Percentiles rank a stretch among this genome's conserved stretches.
These are phyloP conservation scores for Hyaloraphidium curvatum DNA, from an alignment of 192 early-diverging fungal genomes.

Conservation along the genomic window DNA sequence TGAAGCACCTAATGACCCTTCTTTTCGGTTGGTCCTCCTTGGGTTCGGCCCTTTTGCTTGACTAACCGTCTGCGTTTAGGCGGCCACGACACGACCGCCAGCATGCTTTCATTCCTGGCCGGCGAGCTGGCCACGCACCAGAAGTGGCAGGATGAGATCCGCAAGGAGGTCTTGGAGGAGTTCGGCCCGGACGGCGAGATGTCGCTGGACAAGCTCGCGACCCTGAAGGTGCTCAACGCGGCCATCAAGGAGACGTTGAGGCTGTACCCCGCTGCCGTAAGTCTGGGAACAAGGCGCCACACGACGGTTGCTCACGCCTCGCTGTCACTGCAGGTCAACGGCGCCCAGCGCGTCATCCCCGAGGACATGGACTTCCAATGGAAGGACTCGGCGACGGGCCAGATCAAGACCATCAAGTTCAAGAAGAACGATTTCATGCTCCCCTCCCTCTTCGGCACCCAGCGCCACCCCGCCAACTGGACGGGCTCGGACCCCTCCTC, in stretches of 20 bases:
- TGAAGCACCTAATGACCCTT: neutral
- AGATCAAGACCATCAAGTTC: neutral
- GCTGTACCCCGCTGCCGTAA: conserved; percentile 2
- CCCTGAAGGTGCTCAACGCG: neutral
- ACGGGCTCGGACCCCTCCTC: neutral
- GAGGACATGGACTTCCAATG: neutral
- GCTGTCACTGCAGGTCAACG: neutral
- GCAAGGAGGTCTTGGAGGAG: neutral
- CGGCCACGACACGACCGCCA: neutral
- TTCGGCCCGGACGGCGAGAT: neutral
- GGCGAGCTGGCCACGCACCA: neutral
- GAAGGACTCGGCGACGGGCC: neutral
- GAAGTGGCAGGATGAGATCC: neutral
- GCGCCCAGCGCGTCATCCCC: neutral
- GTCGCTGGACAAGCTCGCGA: neutral
- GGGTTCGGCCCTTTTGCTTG: neutral
- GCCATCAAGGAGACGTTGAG: neutral
- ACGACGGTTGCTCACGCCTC: neutral
- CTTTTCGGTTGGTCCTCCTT: neutral
- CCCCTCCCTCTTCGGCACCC: neutral
- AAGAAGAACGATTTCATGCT: neutral
- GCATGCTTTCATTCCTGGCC: neutral
- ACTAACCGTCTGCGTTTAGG: neutral
- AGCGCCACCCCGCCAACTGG: neutral
- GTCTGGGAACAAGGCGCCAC: neutral